phyloP scores from a whole-genome alignment of 2,329 filamentous ascomycete genomes.

The Exophiala aquamarina region DNA sequence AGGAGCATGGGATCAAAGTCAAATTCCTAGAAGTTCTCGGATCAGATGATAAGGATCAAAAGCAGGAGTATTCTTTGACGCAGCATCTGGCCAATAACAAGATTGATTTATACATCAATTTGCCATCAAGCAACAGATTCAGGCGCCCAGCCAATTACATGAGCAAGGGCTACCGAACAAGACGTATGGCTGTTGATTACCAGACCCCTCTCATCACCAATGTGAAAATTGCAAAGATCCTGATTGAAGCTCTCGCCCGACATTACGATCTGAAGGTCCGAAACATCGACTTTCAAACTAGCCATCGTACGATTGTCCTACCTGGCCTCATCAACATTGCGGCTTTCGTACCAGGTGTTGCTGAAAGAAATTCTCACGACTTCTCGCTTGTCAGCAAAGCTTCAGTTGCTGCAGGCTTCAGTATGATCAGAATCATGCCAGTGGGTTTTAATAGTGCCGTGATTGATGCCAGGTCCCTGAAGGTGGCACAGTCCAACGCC shows the following conservation, averaged over 20 bases:
- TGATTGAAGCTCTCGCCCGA: conserved; percentile 89
- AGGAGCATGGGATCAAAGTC: conserved; percentile 86
- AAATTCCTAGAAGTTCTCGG: conserved; percentile 90
- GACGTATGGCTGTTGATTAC: conserved; percentile 97
- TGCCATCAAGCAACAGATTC: conserved; percentile 98
- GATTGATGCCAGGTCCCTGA: conserved; percentile 69
- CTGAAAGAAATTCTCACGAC: conserved; percentile 63
- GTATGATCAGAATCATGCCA: conserved; percentile 77
- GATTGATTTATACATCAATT: conserved; percentile 98
- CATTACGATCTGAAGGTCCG: conserved; percentile 82
- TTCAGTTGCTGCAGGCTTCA: conserved; percentile 73
- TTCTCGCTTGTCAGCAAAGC: conserved; percentile 70
- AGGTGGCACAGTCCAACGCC: conserved; percentile 69
- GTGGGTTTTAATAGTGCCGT: conserved; percentile 71
- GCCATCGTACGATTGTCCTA: conserved; percentile 72
- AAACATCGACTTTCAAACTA: conserved; percentile 87
- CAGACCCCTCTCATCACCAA: conserved; percentile 97
- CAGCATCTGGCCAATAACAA: conserved; percentile 97
- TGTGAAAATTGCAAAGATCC: conserved; percentile 97
- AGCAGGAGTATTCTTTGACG: conserved; percentile 93
- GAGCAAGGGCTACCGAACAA: conserved; percentile 94
- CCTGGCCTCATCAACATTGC: conserved; percentile 76
- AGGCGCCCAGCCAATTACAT: conserved; percentile 96
- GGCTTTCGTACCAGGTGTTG: conserved; percentile 75
- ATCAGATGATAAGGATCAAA: conserved; percentile 76